Evolutionary conservation across 163 green algal species (phyloP).

Genomic region (Scenedesmus sp.): DNA sequence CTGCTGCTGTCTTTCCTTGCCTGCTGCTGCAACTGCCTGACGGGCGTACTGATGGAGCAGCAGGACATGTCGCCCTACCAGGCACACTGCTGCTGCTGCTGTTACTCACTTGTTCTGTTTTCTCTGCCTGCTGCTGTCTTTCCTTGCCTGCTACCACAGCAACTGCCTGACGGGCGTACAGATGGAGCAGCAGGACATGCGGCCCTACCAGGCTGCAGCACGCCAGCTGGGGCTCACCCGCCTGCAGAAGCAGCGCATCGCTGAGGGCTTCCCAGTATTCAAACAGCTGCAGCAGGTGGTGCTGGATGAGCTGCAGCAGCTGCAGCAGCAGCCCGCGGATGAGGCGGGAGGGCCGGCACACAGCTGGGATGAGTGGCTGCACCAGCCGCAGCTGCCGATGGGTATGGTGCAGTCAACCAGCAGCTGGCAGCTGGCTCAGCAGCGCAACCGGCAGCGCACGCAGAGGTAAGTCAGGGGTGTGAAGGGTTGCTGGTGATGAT

Average conservation of each 20-base stretch:
- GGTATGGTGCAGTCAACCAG: not conserved
- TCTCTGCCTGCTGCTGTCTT: not conserved
- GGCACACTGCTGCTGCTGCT: not conserved
- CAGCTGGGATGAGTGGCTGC: not conserved
- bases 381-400: slow-evolving; percentile 6
- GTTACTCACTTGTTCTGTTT: not conserved
- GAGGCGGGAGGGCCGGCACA: not conserved
- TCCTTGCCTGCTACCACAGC: not conserved
- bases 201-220: not conserved
- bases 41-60: not conserved
- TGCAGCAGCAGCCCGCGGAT: not conserved
- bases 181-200: not conserved
- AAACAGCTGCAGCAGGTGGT: not conserved
- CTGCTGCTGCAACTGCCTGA: slow-evolving; percentile 4
- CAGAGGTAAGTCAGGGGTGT: not conserved
- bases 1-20: not conserved
- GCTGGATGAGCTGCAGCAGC: slow-evolving; percentile 10
- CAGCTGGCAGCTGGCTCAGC: not conserved
- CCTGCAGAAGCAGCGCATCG: slow-evolving; percentile 8
- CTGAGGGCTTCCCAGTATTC: not conserved
- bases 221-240: not conserved
- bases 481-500: not conserved
- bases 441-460: not conserved
- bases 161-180: slow-evolving; percentile 4
- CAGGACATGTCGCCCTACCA: not conserved